A percentile compares a stretch with the other conserved stretches of the same genome.
These are phyloP conservation scores for Suillus occidentalis DNA, from an alignment of 768 basidiomycete genomes.

Conservation along the genomic window DNA sequence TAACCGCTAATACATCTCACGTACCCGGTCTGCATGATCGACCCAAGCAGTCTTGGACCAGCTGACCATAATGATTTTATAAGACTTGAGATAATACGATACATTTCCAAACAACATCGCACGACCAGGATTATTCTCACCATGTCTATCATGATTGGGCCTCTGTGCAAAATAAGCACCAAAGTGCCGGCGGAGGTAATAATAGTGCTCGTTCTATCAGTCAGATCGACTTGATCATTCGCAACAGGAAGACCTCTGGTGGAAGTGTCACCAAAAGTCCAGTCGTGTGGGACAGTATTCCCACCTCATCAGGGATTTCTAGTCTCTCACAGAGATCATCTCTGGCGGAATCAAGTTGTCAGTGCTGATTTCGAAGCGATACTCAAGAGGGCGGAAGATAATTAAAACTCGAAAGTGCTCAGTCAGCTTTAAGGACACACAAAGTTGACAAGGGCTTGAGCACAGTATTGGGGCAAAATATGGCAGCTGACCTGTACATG, in stretches of 20 bases:
- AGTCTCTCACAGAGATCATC: not conserved
- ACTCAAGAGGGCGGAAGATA: too few species aligned
- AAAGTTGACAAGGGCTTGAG: too few species aligned
- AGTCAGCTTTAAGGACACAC: too few species aligned
- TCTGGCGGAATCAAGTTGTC: not conserved
- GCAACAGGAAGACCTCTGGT: not conserved
- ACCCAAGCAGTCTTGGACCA: not conserved
- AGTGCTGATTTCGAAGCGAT: not conserved
- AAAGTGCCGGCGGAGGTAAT: not conserved
- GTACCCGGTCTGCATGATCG: constrained; percentile 1
- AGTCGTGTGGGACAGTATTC: not conserved
- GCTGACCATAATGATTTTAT: not conserved
- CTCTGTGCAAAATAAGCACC: not conserved
- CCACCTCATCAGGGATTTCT: not conserved
- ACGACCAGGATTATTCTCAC: not conserved
- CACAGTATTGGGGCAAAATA: too few species aligned
- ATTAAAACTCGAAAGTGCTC: too few species aligned
- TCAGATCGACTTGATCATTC: not conserved
- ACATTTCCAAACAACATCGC: not conserved
- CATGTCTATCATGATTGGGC: not conserved
- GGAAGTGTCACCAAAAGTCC: constrained; percentile 3
- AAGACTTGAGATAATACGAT: not conserved
- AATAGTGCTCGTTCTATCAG: not conserved
- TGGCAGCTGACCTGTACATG: too few species aligned
- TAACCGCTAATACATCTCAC: not conserved